A percentile compares a stretch with the other conserved stretches of the same genome.
phyloP scores from a whole-genome alignment of 768 basidiomycete genomes.

The Lactarius psammicola region DNA sequence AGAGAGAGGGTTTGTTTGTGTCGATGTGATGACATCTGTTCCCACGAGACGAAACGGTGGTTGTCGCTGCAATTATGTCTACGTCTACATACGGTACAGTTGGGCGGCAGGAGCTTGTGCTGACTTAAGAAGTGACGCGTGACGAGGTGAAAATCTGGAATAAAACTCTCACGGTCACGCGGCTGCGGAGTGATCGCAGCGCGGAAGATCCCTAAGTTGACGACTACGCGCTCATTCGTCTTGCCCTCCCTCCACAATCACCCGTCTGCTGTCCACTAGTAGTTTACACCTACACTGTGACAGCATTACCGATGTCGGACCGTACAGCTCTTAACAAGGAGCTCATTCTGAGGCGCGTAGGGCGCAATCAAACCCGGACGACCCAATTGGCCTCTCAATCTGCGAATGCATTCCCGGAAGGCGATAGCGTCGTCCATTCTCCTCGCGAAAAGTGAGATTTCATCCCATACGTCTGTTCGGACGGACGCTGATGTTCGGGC shows the following conservation, averaged over 20 bases:
- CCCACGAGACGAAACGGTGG: too few species aligned
- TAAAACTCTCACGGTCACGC: background rate
- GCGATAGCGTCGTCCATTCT: background rate
- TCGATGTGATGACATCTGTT: background rate
- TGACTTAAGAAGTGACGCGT: too few species aligned
- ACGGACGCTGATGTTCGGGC: background rate
- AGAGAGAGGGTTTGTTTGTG: background rate
- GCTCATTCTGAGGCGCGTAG: slow-evolving; percentile 3
- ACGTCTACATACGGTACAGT: too few species aligned
- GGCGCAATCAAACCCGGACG: background rate
- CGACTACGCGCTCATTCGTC: background rate
- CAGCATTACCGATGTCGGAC: background rate
- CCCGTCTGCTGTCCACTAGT: background rate
- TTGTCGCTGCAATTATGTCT: too few species aligned
- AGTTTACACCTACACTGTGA: background rate
- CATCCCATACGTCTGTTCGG: background rate
- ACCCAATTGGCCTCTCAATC: background rate
- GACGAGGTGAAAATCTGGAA: background rate
- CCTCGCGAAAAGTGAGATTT: slow-evolving; percentile 5
- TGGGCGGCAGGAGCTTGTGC: too few species aligned
- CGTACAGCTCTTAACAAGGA: slow-evolving; percentile 6
- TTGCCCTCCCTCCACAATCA: background rate
- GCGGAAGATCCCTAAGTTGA: background rate
- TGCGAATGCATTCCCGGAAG: background rate
- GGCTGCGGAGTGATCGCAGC: background rate